These are phyloP conservation scores for Talaromyces sp. DNA, from an alignment of 2,329 filamentous ascomycete species.

Conservation along the genomic window DNA sequence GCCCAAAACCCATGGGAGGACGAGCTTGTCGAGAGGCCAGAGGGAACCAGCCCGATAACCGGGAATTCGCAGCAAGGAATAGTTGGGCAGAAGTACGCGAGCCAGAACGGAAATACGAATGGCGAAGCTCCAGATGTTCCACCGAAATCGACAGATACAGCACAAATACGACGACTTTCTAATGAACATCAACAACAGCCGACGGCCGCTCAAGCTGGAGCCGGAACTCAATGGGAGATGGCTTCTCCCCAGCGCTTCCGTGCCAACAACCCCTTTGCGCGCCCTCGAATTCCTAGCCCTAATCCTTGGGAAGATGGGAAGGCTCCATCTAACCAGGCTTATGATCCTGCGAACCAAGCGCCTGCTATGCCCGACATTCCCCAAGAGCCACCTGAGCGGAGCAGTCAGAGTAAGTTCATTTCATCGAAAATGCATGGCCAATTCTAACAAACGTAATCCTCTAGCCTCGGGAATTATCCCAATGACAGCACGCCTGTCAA, in stretches of 20 bases:
- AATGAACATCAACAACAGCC: slow-evolving; percentile 17
- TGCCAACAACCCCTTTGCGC: slow-evolving; percentile 38
- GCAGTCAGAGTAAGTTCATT: slow-evolving; percentile 28
- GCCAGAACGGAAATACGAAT: background rate
- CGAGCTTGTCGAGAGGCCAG: slow-evolving; percentile 19
- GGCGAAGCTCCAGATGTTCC: background rate
- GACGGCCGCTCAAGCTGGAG: slow-evolving; percentile 9
- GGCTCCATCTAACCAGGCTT: background rate
- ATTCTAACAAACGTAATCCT: background rate
- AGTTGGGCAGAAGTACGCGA: background rate
- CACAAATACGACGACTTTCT: slow-evolving; percentile 12
- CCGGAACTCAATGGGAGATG: slow-evolving; percentile 17
- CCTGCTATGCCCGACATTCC: slow-evolving; percentile 16
- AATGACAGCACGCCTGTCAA: slow-evolving; percentile 34
- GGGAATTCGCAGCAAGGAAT: background rate
- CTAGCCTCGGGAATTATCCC: slow-evolving; percentile 27
- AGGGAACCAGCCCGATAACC: slow-evolving; percentile 5
- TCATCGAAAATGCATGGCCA: background rate
- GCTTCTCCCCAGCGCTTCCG: slow-evolving; percentile 23
- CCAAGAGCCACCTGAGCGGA: slow-evolving; percentile 19
- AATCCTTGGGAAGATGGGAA: slow-evolving; percentile 13
- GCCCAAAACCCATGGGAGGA: slow-evolving; percentile 28
- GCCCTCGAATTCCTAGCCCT: slow-evolving; percentile 16
- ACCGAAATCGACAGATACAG: background rate
- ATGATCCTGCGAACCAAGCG: slow-evolving; percentile 13